Conservation (phyloP, 495 filamentous ascomycete genomes). For the Penicillium robsamsonii region DNA sequence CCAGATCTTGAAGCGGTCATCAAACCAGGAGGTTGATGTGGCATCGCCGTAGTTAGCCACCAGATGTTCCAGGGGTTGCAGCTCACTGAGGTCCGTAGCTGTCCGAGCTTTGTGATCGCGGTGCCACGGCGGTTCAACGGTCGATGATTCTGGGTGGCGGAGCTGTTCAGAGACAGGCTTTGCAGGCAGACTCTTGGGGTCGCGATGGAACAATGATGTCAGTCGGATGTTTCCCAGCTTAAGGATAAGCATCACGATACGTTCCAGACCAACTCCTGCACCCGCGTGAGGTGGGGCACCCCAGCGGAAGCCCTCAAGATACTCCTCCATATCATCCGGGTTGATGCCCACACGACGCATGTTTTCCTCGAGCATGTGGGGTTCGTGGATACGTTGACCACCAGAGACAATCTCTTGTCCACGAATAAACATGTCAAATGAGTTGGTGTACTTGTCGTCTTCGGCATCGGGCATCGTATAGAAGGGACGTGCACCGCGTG, state of each 20-base stretch:
- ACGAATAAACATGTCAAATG: conserved; percentile 92
- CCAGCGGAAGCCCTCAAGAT: conserved; percentile 83
- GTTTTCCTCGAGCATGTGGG: conserved; percentile 67
- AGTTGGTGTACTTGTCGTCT: conserved; percentile 74
- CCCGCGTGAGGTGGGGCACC: conserved; percentile 88
- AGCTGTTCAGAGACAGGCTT: conserved; percentile 52
- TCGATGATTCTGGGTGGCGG: conserved; percentile 77
- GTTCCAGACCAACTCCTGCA: conserved; percentile 86
- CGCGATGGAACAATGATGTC: conserved; percentile 78
- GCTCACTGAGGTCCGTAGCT: conserved; percentile 46
- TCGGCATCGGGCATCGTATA: conserved; percentile 89
- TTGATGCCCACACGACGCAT: conserved; percentile 76
- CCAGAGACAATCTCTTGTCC: conserved; percentile 92
- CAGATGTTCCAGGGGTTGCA: conserved; percentile 74
- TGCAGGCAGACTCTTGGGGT: conserved; percentile 74
- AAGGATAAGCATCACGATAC: conserved; percentile 78
- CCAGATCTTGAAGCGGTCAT: conserved; percentile 80
- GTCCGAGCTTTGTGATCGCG: conserved; percentile 36
- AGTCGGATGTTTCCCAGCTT: conserved; percentile 85
- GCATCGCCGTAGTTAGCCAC: conserved; percentile 89
- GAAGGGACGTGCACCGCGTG: conserved; percentile 77
- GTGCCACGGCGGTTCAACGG: conserved; percentile 61
- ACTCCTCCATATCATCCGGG: conserved; percentile 77
- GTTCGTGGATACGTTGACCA: conserved; percentile 87
- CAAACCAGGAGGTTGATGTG: conserved; percentile 82